Percentiles rank a stretch among this genome's conserved stretches.
These are phyloP conservation scores for Colletotrichum paranaense DNA, from an alignment of 2,329 filamentous ascomycete species.

Conservation along the genomic window DNA sequence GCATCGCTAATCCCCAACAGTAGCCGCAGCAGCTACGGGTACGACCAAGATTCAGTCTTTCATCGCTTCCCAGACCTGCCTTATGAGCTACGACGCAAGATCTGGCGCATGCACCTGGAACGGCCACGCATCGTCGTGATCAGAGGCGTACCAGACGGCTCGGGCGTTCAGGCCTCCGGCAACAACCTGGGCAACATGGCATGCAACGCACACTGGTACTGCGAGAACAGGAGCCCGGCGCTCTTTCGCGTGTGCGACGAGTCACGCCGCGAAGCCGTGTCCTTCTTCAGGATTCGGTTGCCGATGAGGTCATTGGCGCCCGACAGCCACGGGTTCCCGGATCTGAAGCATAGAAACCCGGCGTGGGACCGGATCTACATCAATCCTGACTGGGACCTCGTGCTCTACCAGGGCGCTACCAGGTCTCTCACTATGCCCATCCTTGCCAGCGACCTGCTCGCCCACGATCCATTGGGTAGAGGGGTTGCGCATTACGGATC, in stretches of 20 bases:
- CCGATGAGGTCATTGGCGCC: slow-evolving; percentile 26
- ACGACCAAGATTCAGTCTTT: slow-evolving; percentile 3
- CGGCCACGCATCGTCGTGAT: slow-evolving; percentile 35
- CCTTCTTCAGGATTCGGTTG: slow-evolving; percentile 38
- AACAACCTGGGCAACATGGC: slow-evolving; percentile 30
- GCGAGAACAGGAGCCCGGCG: slow-evolving; percentile 35
- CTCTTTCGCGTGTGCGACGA: slow-evolving; percentile 36
- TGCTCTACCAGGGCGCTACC: slow-evolving; percentile 31
- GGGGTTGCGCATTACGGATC: slow-evolving; percentile 35
- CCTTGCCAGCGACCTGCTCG: slow-evolving; percentile 37
- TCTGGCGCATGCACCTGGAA: slow-evolving; percentile 36
- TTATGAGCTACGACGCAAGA: slow-evolving; percentile 34
- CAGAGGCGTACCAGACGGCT: slow-evolving; percentile 22
- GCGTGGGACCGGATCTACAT: slow-evolving; percentile 34
- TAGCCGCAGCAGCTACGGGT: background rate
- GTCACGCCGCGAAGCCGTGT: slow-evolving; percentile 30
- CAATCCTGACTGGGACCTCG: slow-evolving; percentile 39
- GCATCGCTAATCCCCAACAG: background rate
- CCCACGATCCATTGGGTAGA: slow-evolving; percentile 31
- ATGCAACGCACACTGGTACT: slow-evolving; percentile 36
- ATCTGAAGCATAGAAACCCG: slow-evolving; percentile 34
- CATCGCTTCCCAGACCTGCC: slow-evolving; percentile 34
- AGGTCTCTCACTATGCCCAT: slow-evolving; percentile 27
- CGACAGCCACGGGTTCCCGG: slow-evolving; percentile 21
- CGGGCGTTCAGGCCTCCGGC: slow-evolving; percentile 8